Evolutionary conservation across 176 grass and related monocot species (phyloP).

Genomic region (Themeda triandra): DNA sequence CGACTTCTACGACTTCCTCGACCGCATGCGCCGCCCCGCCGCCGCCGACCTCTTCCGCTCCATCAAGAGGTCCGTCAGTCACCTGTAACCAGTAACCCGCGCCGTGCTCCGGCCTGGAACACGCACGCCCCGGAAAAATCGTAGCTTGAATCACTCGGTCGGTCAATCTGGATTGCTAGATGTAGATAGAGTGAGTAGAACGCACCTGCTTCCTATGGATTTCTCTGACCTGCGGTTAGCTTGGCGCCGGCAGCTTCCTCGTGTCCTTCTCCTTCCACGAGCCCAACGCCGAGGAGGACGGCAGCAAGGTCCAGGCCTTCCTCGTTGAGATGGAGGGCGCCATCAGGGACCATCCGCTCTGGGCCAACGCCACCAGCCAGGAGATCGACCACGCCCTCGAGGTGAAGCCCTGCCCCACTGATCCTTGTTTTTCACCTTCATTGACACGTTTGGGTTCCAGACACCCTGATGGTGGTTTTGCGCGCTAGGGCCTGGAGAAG

Average conservation of each 20-base stretch:
- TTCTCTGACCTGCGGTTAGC: background rate
- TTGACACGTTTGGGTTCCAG: too few relatives aligned
- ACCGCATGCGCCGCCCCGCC: constrained; percentile 82
- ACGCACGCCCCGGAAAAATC: background rate
- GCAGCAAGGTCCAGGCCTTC: constrained; percentile 44
- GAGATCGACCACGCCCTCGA: too few relatives aligned
- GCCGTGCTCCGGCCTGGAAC: background rate
- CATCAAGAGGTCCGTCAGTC: constrained; percentile 60
- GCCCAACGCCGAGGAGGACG: constrained; percentile 48
- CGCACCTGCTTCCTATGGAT: too few relatives aligned
- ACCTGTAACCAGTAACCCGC: background rate
- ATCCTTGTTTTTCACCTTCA: too few relatives aligned
- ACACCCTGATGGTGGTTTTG: too few relatives aligned
- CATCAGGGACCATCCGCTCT: too few relatives aligned
- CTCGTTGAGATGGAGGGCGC: too few relatives aligned
- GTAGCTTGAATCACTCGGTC: background rate
- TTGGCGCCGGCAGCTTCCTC: constrained; percentile 59
- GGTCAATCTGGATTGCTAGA: background rate
- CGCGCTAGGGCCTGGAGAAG: constrained; percentile 68
- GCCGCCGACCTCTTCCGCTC: constrained; percentile 68
- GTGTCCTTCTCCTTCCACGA: constrained; percentile 55
- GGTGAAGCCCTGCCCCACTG: too few relatives aligned
- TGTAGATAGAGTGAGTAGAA: background rate
- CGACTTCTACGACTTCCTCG: constrained; percentile 80
- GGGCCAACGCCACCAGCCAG: too few relatives aligned